Evolutionary conservation across 1,284 basidiomycete species (phyloP).

Genomic region (Pseudozyma sp.): DNA sequence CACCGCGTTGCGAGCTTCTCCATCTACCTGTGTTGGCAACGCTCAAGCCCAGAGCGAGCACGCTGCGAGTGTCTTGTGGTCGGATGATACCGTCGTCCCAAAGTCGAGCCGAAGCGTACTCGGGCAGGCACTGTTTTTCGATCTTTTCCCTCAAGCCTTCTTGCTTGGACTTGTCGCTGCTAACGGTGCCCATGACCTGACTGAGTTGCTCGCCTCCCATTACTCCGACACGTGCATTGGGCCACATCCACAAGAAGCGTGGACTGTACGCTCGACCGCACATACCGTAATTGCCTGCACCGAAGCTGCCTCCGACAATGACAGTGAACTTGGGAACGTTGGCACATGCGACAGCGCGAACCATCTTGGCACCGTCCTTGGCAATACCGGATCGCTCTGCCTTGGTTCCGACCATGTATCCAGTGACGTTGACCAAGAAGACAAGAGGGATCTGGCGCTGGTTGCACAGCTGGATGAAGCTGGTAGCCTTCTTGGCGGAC

Average conservation of each 20-base stretch:
- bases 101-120: constrained; percentile 87
- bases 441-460: constrained; percentile 89
- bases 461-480: constrained; percentile 93
- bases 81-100: constrained; percentile 97
- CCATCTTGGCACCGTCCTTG: constrained; percentile 98
- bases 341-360: constrained; percentile 91
- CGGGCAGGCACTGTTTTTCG: constrained; percentile 84
- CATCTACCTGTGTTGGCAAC: constrained; percentile 72
- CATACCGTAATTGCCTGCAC: constrained; percentile 85
- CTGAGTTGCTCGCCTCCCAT: constrained; percentile 95
- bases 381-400: constrained; percentile 95
- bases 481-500: constrained; percentile 90
- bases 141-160: constrained; percentile 80
- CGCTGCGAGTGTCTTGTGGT: constrained; percentile 88
- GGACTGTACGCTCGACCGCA: constrained; percentile 79
- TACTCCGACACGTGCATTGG: constrained; percentile 93
- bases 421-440: constrained; percentile 92
- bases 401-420: constrained; percentile 93
- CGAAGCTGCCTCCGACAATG: constrained; percentile 92
- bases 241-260: constrained; percentile 98
- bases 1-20: constrained; percentile 48
- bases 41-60: constrained; percentile 84
- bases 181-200: constrained; percentile 90
- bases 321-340: constrained; percentile 95
- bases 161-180: constrained; percentile 67